Conservation (phyloP, 1,284 basidiomycete species). For the Apiotrichum porosum region DNA sequence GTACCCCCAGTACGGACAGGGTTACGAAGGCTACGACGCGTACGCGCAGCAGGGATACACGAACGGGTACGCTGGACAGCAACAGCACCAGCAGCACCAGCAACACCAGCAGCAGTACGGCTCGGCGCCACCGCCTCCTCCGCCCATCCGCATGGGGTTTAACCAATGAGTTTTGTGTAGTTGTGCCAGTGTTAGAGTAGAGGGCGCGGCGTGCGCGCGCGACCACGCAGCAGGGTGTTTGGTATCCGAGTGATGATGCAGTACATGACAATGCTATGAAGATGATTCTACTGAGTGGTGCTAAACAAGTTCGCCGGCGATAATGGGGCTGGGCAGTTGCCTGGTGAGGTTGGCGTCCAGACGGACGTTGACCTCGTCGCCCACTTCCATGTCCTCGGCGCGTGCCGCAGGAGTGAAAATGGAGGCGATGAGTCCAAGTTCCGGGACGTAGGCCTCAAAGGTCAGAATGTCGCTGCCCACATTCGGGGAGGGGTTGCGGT, state of each 20-base stretch:
- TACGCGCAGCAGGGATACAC: conserved; percentile 7
- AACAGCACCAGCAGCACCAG: conserved; percentile 10
- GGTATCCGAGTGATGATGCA: conserved; percentile 2
- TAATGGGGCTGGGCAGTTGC: conserved; percentile 29
- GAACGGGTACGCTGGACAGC: conserved; percentile 19
- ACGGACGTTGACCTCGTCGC: conserved; percentile 28
- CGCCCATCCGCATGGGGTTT: conserved; percentile 44
- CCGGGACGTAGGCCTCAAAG: background rate
- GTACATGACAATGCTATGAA: conserved; percentile 7
- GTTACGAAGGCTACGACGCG: conserved; percentile 1
- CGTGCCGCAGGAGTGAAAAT: background rate
- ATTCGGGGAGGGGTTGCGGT: too few relatives aligned
- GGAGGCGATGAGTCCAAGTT: background rate
- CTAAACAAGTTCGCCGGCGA: conserved; percentile 2
- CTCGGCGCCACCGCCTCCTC: conserved; percentile 33
- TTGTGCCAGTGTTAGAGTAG: background rate
- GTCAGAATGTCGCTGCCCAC: too few relatives aligned
- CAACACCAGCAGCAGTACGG: conserved; percentile 8
- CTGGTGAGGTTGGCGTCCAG: background rate
- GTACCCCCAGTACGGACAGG: conserved; percentile 13
- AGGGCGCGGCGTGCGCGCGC: background rate
- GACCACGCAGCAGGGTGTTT: background rate
- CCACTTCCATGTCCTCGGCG: conserved; percentile 5
- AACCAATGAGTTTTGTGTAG: conserved; percentile 11
- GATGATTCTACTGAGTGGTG: too few relatives aligned